Evolutionary conservation across 1,284 basidiomycete genomes (phyloP).

Genomic region (Cryptococcus maquisensis): DNA sequence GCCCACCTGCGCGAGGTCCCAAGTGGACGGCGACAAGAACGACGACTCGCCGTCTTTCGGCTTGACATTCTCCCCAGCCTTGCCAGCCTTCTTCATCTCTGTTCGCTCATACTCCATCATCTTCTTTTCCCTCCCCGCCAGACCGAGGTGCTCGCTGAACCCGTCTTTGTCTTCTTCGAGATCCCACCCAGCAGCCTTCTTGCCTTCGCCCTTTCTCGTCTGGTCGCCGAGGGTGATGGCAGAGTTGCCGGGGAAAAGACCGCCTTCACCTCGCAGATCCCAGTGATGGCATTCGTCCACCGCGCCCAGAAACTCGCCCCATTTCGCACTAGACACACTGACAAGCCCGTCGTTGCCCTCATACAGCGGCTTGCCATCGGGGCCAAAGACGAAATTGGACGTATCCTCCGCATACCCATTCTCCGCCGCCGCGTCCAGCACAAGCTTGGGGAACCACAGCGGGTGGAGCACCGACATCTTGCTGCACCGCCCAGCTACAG

Average conservation of each 20-base stretch:
- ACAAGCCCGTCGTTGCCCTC: conserved; percentile 97
- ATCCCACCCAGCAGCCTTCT: conserved; percentile 20
- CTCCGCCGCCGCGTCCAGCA: conserved; percentile 66
- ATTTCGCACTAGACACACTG: conserved; percentile 78
- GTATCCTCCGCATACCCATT: conserved; percentile 56
- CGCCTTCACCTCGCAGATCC: conserved; percentile 81
- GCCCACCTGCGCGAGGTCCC: conserved; percentile 46
- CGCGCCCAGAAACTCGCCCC: conserved; percentile 89
- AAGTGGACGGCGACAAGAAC: conserved; percentile 9
- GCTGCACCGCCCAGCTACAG: conserved; percentile 72
- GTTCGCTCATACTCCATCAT: neutral
- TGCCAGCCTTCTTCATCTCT: conserved; percentile 6
- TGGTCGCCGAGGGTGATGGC: conserved; percentile 20
- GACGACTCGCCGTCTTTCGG: conserved; percentile 2
- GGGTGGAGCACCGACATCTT: conserved; percentile 81
- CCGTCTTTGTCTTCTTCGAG: conserved; percentile 14
- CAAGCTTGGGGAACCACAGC: conserved; percentile 92
- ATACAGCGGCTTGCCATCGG: conserved; percentile 49
- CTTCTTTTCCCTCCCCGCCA: conserved; percentile 7
- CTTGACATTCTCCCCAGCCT: conserved; percentile 5
- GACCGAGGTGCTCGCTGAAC: conserved; percentile 21
- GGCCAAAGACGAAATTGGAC: conserved; percentile 23
- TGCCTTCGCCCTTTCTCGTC: conserved; percentile 27
- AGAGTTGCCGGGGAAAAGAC: conserved; percentile 41
- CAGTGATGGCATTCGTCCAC: conserved; percentile 94